These are phyloP conservation scores for Aspergillus fumigatus DNA, from an alignment of 2,329 filamentous ascomycete genomes.

Conservation along the genomic window DNA sequence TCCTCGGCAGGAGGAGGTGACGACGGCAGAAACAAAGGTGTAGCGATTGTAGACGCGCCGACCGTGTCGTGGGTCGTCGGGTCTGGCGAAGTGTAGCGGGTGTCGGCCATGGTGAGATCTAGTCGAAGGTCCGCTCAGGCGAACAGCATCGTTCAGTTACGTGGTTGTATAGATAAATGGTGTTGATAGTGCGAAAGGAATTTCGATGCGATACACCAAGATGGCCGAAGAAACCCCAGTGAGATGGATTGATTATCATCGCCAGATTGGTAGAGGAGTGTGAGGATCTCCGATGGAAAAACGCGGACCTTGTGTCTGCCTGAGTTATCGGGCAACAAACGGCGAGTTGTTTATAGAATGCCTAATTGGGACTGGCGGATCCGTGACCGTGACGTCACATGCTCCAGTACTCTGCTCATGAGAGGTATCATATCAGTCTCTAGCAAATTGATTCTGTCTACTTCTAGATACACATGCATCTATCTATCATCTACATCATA, in stretches of 20 bases:
- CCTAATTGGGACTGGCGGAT: neutral
- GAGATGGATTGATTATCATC: neutral
- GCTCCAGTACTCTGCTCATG: no score
- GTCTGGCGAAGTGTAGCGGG: constrained; percentile 35
- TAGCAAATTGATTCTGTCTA: no score
- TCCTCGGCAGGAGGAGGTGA: constrained; percentile 26
- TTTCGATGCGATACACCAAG: neutral
- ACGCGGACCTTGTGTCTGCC: constrained; percentile 10
- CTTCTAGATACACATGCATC: neutral
- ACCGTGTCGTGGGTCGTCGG: constrained; percentile 40
- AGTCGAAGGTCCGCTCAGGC: constrained; percentile 4
- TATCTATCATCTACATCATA: neutral
- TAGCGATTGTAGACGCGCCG: constrained; percentile 36
- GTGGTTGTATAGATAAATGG: neutral
- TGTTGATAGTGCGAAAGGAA: neutral
- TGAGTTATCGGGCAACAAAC: constrained; percentile 4
- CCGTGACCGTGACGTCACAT: neutral
- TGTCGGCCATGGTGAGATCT: constrained; percentile 32
- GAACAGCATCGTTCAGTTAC: neutral
- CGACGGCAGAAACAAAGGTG: constrained; percentile 34
- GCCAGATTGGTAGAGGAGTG: neutral
- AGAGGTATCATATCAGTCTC: no score
- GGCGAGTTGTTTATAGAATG: neutral
- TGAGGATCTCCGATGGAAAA: neutral
- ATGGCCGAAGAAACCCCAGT: neutral